Evolutionary conservation across 345 rosid species (phyloP).

Genomic region (Rhizophora mangle): DNA sequence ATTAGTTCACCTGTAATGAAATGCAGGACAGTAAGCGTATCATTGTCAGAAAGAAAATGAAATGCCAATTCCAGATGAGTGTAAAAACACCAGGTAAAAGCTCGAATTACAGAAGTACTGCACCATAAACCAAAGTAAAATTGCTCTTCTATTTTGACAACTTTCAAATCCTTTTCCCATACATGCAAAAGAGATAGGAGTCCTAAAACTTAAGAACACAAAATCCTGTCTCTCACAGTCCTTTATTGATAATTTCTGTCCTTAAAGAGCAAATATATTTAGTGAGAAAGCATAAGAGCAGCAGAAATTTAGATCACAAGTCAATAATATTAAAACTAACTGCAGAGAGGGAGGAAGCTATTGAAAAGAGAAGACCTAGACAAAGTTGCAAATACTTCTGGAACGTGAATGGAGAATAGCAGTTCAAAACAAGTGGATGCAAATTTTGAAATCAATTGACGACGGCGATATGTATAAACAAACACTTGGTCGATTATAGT

Average conservation of each 20-base stretch:
- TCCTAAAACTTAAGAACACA: neutral
- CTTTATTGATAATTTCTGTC: neutral
- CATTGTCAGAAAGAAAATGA: slow-evolving; percentile 7
- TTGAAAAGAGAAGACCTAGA: neutral
- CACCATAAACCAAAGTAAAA: neutral
- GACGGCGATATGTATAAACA: slow-evolving; percentile 1
- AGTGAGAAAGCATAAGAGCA: too few relatives aligned
- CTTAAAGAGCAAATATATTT: neutral
- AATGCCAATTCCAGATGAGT: neutral
- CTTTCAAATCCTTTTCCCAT: neutral
- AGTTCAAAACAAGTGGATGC: slow-evolving; percentile 9
- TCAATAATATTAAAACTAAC: slow-evolving; percentile 4
- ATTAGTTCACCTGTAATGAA: slow-evolving; percentile 18
- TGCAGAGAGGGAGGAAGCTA: slow-evolving; percentile 6
- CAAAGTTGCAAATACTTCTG: slow-evolving; percentile 11
- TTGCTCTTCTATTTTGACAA: neutral
- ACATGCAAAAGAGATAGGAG: neutral
- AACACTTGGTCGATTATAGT: neutral
- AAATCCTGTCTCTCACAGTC: neutral
- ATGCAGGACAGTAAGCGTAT: slow-evolving; percentile 1
- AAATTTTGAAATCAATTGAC: slow-evolving; percentile 7
- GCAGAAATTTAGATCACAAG: too few relatives aligned
- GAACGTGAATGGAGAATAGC: slow-evolving; percentile 8
- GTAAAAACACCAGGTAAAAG: neutral
- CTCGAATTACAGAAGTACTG: neutral